Percentiles rank a stretch among this genome's conserved stretches.
Evolutionary conservation across 768 basidiomycete genomes (phyloP).

Genomic region (Tubosaeta sp.): DNA sequence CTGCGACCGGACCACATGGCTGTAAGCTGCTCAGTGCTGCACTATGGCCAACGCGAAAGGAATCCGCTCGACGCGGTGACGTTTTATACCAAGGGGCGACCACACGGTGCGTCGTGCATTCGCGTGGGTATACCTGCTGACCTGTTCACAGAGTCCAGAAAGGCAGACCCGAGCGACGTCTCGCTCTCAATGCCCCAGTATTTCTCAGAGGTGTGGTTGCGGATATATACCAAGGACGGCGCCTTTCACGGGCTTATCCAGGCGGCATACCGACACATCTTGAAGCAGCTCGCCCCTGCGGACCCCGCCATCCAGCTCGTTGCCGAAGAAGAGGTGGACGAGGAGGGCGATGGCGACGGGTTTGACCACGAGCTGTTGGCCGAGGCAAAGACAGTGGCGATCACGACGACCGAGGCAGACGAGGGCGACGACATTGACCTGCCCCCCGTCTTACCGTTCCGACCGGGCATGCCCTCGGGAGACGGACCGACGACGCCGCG

Average conservation of each 20-base stretch:
- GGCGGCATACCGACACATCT: conserved; percentile 53
- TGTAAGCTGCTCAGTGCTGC: conserved; percentile 61
- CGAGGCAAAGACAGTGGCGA: too few species aligned
- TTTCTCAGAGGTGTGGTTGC: conserved; percentile 69
- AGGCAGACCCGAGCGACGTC: conserved; percentile 52
- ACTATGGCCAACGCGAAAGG: conserved; percentile 68
- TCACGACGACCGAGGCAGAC: background rate
- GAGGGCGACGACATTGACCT: conserved; percentile 10
- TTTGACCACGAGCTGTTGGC: conserved; percentile 10
- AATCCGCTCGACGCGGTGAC: conserved; percentile 67
- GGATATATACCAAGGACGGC: conserved; percentile 65
- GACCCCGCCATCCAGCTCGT: background rate
- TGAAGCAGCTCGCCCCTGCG: conserved; percentile 21
- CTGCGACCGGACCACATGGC: conserved; percentile 51
- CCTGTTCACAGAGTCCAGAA: conserved; percentile 37
- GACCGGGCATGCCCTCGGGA: background rate
- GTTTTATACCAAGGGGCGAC: conserved; percentile 69
- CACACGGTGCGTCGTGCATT: conserved; percentile 45
- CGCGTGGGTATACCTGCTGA: too few species aligned
- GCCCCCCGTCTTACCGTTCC: conserved; percentile 24
- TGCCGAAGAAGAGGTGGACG: background rate
- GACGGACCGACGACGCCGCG: conserved; percentile 31
- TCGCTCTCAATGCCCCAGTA: conserved; percentile 58
- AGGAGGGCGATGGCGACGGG: conserved; percentile 5
- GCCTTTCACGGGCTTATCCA: conserved; percentile 60